Percentiles rank a stretch among this genome's conserved stretches.
phyloP scores from a whole-genome alignment of 169 alveolate species.

The Condylostoma magnum region DNA sequence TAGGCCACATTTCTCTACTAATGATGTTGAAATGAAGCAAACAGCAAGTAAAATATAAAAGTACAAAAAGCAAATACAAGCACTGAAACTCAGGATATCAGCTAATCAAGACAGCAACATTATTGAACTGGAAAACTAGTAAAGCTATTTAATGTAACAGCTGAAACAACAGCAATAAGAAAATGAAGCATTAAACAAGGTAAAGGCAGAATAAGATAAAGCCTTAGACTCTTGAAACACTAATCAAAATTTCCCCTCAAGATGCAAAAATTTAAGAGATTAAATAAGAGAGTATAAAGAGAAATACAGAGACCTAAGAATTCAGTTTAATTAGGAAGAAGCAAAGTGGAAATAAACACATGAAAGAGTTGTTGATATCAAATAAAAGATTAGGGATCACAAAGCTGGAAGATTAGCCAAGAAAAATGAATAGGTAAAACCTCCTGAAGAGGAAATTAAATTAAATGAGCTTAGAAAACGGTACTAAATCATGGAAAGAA shows the following conservation, averaged over 20 bases:
- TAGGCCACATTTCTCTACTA: conserved; percentile 18
- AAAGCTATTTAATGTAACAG: neutral
- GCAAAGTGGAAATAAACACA: conserved; percentile 1
- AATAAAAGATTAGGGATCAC: neutral
- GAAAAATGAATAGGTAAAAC: neutral
- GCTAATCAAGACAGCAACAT: neutral
- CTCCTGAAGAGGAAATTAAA: neutral
- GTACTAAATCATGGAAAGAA: neutral
- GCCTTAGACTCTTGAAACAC: neutral
- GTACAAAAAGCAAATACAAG: conserved; percentile 11
- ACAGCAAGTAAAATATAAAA: neutral
- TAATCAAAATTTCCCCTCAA: neutral
- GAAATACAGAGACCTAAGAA: neutral
- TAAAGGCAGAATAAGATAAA: neutral
- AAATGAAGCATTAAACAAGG: neutral
- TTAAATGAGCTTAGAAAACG: neutral
- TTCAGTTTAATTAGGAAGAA: conserved; percentile 14
- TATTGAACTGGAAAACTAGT: conserved; percentile 4
- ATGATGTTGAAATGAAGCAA: conserved; percentile 2
- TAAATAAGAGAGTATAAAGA: conserved; percentile 9
- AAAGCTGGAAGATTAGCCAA: neutral
- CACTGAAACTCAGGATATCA: neutral
- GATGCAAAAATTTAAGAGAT: neutral
- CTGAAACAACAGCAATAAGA: conserved; percentile 28
- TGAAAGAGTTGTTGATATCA: neutral